Evolutionary conservation across 352 stramenopile genomes (phyloP).

Genomic region (Pythium brachiatum): DNA sequence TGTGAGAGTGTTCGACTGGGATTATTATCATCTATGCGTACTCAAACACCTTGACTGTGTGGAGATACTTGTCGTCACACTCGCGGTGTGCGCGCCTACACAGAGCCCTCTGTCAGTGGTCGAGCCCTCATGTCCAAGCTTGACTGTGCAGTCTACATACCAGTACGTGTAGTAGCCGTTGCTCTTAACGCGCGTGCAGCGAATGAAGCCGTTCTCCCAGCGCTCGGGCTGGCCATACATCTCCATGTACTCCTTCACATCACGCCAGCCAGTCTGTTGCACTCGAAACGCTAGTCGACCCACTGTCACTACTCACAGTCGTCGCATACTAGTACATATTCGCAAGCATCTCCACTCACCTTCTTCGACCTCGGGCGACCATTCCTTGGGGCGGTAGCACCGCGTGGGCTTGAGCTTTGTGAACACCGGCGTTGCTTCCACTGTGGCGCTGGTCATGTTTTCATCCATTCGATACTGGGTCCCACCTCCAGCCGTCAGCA

Average conservation of each 20-base stretch:
- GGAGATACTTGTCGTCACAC: constrained; percentile 81
- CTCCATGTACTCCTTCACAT: constrained; percentile 82
- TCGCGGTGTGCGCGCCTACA: constrained; percentile 58
- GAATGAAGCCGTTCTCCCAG: constrained; percentile 74
- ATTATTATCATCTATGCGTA: constrained; percentile 37
- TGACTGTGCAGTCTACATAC: constrained; percentile 20
- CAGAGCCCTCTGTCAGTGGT: not conserved
- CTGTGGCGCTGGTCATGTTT: constrained; percentile 26
- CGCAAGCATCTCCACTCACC: constrained; percentile 20
- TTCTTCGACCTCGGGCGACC: constrained; percentile 66
- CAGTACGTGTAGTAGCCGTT: constrained; percentile 86
- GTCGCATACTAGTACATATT: not conserved
- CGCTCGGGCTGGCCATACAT: constrained; percentile 69
- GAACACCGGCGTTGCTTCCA: constrained; percentile 34
- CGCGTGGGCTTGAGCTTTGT: constrained; percentile 52
- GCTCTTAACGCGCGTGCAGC: constrained; percentile 76
- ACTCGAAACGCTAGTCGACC: constrained; percentile 51
- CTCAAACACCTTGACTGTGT: constrained; percentile 78
- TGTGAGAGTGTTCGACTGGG: too few relatives aligned
- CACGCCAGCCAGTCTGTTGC: constrained; percentile 68
- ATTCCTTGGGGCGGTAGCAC: constrained; percentile 69
- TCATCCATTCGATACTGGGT: constrained; percentile 62
- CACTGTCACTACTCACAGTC: too few relatives aligned
- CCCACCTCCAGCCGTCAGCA: constrained; percentile 3
- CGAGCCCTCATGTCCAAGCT: not conserved